Percentiles rank a stretch among this genome's conserved stretches.
Conservation (phyloP, 805 yeast genomes). For the Hanseniaspora guilliermondii region DNA sequence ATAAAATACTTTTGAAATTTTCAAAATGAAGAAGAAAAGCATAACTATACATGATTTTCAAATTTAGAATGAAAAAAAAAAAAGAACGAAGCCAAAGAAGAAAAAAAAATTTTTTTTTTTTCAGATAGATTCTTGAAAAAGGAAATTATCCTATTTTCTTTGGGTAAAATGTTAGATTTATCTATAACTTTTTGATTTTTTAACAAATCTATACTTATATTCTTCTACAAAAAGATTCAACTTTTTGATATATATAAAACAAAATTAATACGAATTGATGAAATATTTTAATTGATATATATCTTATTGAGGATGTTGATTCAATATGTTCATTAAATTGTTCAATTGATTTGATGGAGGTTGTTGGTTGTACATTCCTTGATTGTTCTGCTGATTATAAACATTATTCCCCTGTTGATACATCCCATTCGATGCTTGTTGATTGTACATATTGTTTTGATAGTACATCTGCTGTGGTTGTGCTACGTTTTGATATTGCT, state of each 20-base stretch:
- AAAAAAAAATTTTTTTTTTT: background rate
- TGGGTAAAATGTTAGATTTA: too few relatives aligned
- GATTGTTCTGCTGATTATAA: background rate
- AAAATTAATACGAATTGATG: background rate
- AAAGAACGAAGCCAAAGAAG: background rate
- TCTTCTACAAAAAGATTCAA: too few relatives aligned
- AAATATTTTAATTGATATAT: conserved; percentile 1
- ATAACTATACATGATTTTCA: background rate
- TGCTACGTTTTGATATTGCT: conserved; percentile 13
- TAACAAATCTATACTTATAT: too few relatives aligned
- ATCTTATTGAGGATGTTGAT: conserved; percentile 27
- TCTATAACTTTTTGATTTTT: too few relatives aligned
- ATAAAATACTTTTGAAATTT: too few relatives aligned
- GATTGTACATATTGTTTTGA: conserved; percentile 7
- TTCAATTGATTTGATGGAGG: conserved; percentile 27
- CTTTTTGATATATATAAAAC: too few relatives aligned
- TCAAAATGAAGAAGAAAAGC: too few relatives aligned
- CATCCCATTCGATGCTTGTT: background rate
- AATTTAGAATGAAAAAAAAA: background rate
- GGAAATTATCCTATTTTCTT: too few relatives aligned
- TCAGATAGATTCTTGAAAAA: too few relatives aligned
- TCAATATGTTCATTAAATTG: conserved; percentile 33
- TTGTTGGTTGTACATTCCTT: conserved; percentile 10
- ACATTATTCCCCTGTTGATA: background rate
- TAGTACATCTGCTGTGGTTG: conserved; percentile 15